Percentiles rank a stretch among this genome's conserved stretches.
These are phyloP conservation scores for Speleostelium caveatum DNA, from an alignment of 78 protist genomes.

Conservation along the genomic window DNA sequence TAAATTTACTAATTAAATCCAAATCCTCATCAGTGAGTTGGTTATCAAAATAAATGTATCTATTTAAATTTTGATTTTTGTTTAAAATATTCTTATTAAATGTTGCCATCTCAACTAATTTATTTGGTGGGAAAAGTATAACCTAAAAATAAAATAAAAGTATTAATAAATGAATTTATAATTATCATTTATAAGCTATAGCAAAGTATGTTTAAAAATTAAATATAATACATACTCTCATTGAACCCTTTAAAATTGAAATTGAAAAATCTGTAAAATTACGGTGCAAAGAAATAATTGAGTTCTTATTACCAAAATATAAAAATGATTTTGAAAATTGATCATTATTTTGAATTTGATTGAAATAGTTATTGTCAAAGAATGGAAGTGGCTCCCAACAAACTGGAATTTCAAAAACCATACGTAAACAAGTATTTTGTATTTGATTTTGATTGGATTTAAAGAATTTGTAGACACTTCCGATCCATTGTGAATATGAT, in stretches of 20 bases:
- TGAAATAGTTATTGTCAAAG: constrained; percentile 27
- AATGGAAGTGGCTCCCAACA: constrained; percentile 49
- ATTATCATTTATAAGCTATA: neutral
- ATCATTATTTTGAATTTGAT: neutral
- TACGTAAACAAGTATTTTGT: constrained; percentile 14
- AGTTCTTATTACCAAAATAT: constrained; percentile 39
- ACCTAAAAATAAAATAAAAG: constrained; percentile 8
- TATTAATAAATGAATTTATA: neutral
- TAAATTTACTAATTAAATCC: constrained; percentile 46
- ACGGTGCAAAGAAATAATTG: constrained; percentile 59
- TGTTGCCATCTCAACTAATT: constrained; percentile 57
- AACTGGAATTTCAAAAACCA: constrained; percentile 4
- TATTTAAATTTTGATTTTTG: constrained; percentile 10
- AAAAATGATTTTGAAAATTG: constrained; percentile 13
- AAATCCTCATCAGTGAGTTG: constrained; percentile 34
- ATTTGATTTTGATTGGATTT: neutral
- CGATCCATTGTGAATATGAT: constrained; percentile 14
- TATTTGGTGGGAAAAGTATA: constrained; percentile 73
- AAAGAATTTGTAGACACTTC: constrained; percentile 30
- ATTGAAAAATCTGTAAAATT: constrained; percentile 44
- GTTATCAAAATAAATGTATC: constrained; percentile 54
- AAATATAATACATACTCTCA: constrained; percentile 11
- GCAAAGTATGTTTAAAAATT: neutral
- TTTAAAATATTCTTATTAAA: constrained; percentile 22
- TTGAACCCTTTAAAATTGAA: constrained; percentile 19